A percentile compares a stretch with the other conserved stretches of the same genome.
Evolutionary conservation across 1,284 basidiomycete genomes (phyloP).

Genomic region (Apiotrichum mycotoxinovorans): DNA sequence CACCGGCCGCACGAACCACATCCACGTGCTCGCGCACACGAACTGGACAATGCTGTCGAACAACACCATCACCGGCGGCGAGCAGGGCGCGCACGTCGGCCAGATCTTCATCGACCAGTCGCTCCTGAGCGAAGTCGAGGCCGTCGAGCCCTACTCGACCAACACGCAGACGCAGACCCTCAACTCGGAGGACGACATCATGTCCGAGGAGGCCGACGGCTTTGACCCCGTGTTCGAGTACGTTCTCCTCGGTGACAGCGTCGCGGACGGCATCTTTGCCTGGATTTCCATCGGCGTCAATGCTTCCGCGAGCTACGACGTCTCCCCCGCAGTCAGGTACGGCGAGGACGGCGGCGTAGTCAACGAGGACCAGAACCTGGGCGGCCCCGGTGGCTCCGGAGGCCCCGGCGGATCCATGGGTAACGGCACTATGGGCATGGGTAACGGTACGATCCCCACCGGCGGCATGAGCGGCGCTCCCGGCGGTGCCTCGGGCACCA

Average conservation of each 20-base stretch:
- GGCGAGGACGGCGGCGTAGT: slow-evolving; percentile 18
- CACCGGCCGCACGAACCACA: slow-evolving; percentile 31
- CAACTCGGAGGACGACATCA: slow-evolving; percentile 20
- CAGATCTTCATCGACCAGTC: slow-evolving; percentile 53
- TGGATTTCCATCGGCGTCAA: slow-evolving; percentile 25
- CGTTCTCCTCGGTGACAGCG: slow-evolving; percentile 19
- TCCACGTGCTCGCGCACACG: slow-evolving; percentile 25
- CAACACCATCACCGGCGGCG: slow-evolving; percentile 45
- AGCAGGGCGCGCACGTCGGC: slow-evolving; percentile 47
- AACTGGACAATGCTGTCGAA: slow-evolving; percentile 17
- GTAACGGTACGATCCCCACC: too few species aligned
- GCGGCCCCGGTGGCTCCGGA: too few species aligned
- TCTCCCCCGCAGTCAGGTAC: slow-evolving; percentile 7
- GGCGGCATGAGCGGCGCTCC: too few species aligned
- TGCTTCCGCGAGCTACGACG: slow-evolving; percentile 7
- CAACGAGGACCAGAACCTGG: too few species aligned
- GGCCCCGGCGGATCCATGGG: too few species aligned
- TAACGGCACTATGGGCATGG: too few species aligned
- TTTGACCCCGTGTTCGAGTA: slow-evolving; percentile 26
- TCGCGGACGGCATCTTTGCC: slow-evolving; percentile 23
- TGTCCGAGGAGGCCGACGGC: slow-evolving; percentile 12
- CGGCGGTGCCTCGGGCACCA: too few species aligned
- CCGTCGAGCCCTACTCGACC: slow-evolving; percentile 45
- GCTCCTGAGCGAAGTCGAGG: slow-evolving; percentile 47
- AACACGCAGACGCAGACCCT: slow-evolving; percentile 28